phyloP scores from a whole-genome alignment of 768 basidiomycete species.

The Amanita muscaria region DNA sequence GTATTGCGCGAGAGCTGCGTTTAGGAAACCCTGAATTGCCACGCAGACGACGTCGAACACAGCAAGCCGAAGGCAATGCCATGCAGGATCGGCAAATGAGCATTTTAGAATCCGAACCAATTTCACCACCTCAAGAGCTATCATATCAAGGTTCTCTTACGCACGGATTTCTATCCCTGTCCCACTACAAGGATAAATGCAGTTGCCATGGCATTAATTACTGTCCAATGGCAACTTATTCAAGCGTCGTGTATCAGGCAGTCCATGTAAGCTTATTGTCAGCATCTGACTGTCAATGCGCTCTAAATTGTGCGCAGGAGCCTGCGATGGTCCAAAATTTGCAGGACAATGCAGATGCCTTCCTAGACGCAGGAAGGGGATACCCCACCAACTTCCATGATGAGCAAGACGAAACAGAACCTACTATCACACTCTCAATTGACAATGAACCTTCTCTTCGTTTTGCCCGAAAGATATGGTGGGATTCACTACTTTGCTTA shows the following conservation, averaged over 20 bases:
- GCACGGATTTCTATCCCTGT: no score
- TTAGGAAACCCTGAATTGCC: conserved; percentile 15
- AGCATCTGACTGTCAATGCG: neutral
- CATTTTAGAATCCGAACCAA: no score
- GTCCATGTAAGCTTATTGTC: neutral
- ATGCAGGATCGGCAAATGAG: no score
- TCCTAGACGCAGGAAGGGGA: conserved; percentile 9
- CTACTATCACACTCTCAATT: conserved; percentile 24
- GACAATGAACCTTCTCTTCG: conserved; percentile 50
- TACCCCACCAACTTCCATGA: conserved; percentile 25
- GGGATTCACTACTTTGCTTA: conserved; percentile 57
- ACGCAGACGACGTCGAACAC: conserved; percentile 1
- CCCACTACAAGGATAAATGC: neutral
- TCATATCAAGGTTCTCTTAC: neutral
- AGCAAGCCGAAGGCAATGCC: neutral
- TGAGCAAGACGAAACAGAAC: conserved; percentile 17
- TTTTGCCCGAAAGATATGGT: conserved; percentile 70
- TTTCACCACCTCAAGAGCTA: neutral
- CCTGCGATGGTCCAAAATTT: neutral
- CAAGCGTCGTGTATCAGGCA: neutral
- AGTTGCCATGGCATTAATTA: neutral
- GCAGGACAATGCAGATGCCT: conserved; percentile 13
- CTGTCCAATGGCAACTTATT: neutral
- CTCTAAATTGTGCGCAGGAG: neutral
- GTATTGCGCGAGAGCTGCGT: conserved; percentile 35